These are phyloP conservation scores for Lecanicillium sp. DNA, from an alignment of 2,329 filamentous ascomycete genomes.

Conservation along the genomic window DNA sequence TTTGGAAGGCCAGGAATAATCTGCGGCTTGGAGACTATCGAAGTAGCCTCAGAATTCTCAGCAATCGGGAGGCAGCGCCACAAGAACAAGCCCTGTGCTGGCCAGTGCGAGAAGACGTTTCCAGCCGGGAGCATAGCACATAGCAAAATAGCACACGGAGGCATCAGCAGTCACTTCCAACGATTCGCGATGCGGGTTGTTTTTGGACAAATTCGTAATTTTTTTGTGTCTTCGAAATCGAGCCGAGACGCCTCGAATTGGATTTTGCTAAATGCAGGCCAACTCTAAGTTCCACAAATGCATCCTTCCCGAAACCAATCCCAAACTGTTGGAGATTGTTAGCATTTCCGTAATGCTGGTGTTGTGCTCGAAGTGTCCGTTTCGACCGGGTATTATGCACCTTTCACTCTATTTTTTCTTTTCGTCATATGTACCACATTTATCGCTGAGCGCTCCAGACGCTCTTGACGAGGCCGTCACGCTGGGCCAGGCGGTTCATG, in stretches of 20 bases:
- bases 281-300: slow-evolving; percentile 37
- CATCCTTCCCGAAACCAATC: slow-evolving; percentile 32
- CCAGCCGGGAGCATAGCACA: slow-evolving; percentile 40
- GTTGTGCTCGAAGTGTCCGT: background rate
- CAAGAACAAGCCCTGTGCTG: slow-evolving; percentile 21
- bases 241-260: slow-evolving; percentile 42
- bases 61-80: slow-evolving; percentile 30
- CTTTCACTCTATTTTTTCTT: slow-evolving; percentile 16
- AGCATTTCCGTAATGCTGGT: slow-evolving; percentile 3
- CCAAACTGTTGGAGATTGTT: slow-evolving; percentile 19
- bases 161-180: slow-evolving; percentile 20
- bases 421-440: slow-evolving; percentile 22
- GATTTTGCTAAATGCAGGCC: slow-evolving; percentile 38
- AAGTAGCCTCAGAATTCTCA: slow-evolving; percentile 51
- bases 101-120: slow-evolving; percentile 48
- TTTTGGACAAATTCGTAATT: slow-evolving; percentile 22
- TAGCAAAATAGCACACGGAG: too few species aligned
- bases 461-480: slow-evolving; percentile 92
- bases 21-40: slow-evolving; percentile 55
- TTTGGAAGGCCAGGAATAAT: slow-evolving; percentile 51
- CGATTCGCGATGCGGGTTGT: slow-evolving; percentile 14
- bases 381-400: slow-evolving; percentile 17
- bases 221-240: slow-evolving; percentile 35
- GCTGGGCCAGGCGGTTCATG: slow-evolving; percentile 91
- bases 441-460: slow-evolving; percentile 81